Conservation (phyloP, 306 rosid species). For the Malus sieversii region DNA sequence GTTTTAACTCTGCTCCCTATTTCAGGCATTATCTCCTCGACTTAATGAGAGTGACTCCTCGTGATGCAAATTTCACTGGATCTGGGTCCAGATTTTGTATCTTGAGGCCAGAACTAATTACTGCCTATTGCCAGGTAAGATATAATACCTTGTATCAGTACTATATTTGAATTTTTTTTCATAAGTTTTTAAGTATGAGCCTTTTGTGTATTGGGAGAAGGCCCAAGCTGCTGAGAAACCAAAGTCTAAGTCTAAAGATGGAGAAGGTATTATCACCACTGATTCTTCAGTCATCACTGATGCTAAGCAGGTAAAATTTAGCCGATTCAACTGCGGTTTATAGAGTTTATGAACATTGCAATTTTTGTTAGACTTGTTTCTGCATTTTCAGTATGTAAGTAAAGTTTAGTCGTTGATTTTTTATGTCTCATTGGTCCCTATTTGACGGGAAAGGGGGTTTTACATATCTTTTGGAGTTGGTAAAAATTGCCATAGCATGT, state of each 20-base stretch:
- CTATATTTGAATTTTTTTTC: background rate
- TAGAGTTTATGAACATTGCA: slow-evolving; percentile 6
- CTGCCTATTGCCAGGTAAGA: slow-evolving; percentile 74
- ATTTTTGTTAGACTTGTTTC: background rate
- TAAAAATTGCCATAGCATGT: background rate
- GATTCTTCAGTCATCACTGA: slow-evolving; percentile 37
- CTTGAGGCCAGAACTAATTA: slow-evolving; percentile 80
- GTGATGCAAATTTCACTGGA: slow-evolving; percentile 88
- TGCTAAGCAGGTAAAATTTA: slow-evolving; percentile 33
- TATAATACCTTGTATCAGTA: background rate
- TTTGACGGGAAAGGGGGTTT: background rate
- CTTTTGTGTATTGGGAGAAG: slow-evolving; percentile 34
- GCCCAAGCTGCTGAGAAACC: slow-evolving; percentile 49
- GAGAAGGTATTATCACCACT: slow-evolving; percentile 17
- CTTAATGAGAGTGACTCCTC: slow-evolving; percentile 96
- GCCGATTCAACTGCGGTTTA: slow-evolving; percentile 4
- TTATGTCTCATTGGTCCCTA: background rate
- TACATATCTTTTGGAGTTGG: background rate
- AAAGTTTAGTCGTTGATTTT: background rate
- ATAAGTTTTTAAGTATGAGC: slow-evolving; percentile 12
- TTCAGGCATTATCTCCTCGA: slow-evolving; percentile 95
- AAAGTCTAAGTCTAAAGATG: slow-evolving; percentile 47
- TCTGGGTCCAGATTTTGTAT: slow-evolving; percentile 85
- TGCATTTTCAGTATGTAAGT: background rate
- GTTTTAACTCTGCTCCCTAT: background rate